phyloP scores from a whole-genome alignment of 1,284 basidiomycete genomes.

The Pseudozyma sp. region DNA sequence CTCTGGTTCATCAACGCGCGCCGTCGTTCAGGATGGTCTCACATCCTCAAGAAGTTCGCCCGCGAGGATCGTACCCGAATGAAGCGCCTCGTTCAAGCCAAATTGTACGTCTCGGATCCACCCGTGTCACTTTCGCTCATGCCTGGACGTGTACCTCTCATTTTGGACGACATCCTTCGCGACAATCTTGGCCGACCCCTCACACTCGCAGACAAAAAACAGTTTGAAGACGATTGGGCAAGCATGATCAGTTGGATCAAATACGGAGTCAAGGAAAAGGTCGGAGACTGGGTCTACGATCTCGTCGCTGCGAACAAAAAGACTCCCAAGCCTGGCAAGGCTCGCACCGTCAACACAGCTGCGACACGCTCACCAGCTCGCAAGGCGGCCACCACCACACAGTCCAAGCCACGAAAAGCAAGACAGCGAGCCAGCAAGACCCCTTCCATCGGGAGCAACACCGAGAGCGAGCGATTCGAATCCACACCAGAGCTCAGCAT shows the following conservation, averaged over 20 bases:
- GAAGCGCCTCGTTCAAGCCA: slow-evolving; percentile 30
- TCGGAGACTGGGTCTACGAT: slow-evolving; percentile 55
- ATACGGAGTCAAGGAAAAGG: slow-evolving; percentile 54
- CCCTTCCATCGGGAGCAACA: slow-evolving; percentile 11
- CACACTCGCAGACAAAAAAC: slow-evolving; percentile 23
- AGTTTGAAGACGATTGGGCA: slow-evolving; percentile 44
- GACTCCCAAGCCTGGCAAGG: slow-evolving; percentile 6
- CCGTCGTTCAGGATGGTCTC: slow-evolving; percentile 63
- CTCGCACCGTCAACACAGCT: slow-evolving; percentile 24
- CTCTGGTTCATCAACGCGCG: slow-evolving; percentile 68
- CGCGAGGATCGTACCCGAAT: slow-evolving; percentile 35
- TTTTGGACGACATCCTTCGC: slow-evolving; percentile 24
- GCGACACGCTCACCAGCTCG: slow-evolving; percentile 26
- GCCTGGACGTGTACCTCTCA: too few relatives aligned
- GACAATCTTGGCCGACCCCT: slow-evolving; percentile 20
- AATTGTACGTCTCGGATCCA: slow-evolving; percentile 22
- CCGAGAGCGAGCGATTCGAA: slow-evolving; percentile 1
- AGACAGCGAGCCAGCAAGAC: slow-evolving; percentile 22
- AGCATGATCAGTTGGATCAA: slow-evolving; percentile 53
- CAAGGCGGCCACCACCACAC: slow-evolving; percentile 4
- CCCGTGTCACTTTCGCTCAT: too few relatives aligned
- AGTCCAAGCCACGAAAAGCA: slow-evolving; percentile 13
- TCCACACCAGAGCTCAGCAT: slow-evolving; percentile 41
- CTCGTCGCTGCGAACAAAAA: slow-evolving; percentile 41
- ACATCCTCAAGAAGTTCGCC: slow-evolving; percentile 53